Conservation (phyloP, 2,329 filamentous ascomycete species). For the Cordyceps fumosorosea region DNA sequence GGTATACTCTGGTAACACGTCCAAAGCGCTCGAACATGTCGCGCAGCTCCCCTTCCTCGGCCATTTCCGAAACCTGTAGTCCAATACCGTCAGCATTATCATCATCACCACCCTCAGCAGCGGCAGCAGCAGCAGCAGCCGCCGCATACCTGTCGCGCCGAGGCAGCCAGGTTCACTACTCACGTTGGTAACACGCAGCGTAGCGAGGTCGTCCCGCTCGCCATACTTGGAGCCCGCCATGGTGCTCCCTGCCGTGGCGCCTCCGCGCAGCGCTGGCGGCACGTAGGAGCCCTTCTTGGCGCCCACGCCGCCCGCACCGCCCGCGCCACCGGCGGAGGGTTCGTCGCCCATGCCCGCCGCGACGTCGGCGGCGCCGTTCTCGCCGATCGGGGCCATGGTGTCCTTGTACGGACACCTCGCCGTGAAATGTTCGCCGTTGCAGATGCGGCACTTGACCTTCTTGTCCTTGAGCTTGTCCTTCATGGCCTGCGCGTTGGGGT, state of each 20-base stretch:
- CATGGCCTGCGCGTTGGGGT: constrained; percentile 65
- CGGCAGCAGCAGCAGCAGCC: too few species aligned
- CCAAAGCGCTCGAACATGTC: constrained; percentile 98
- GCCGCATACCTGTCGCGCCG: neutral
- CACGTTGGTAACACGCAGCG: constrained; percentile 95
- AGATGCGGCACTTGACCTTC: constrained; percentile 99
- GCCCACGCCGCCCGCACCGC: constrained; percentile 39
- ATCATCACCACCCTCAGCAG: neutral
- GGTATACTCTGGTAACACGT: constrained; percentile 92
- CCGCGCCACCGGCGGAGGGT: constrained; percentile 24
- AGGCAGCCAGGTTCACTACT: constrained; percentile 32
- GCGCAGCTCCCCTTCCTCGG: constrained; percentile 89
- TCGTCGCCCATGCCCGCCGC: constrained; percentile 51
- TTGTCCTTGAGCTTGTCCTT: constrained; percentile 91
- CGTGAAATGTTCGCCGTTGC: constrained; percentile 97
- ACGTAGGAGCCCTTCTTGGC: constrained; percentile 82
- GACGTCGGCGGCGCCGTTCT: constrained; percentile 46
- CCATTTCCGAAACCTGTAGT: constrained; percentile 83
- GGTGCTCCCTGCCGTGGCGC: constrained; percentile 43
- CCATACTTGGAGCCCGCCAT: constrained; percentile 76
- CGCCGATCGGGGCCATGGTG: constrained; percentile 86
- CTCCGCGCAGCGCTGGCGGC: constrained; percentile 83
- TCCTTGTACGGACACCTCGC: constrained; percentile 99
- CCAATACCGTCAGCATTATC: constrained; percentile 21
- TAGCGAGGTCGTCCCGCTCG: constrained; percentile 94